phyloP scores from a whole-genome alignment of 2,329 filamentous ascomycete genomes.

The Byssothecium circinans region DNA sequence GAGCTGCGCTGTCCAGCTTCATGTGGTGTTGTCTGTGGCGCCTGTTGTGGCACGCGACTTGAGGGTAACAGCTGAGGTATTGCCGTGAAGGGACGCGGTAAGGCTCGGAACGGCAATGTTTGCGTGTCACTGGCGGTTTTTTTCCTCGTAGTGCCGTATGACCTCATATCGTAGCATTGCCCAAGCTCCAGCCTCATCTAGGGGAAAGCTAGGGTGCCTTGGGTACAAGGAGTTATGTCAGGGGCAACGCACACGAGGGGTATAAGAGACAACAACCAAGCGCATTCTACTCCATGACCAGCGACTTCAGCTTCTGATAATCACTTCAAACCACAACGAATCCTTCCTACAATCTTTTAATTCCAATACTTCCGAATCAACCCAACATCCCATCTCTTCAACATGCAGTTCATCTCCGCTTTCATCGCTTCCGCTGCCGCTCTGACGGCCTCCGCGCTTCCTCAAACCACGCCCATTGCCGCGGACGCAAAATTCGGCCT shows the following conservation, averaged over 20 bases:
- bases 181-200: conserved; percentile 15
- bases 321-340: conserved; percentile 1
- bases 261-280: conserved; percentile 15
- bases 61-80: background rate
- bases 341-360: conserved; percentile 7
- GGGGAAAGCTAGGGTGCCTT: conserved; percentile 1
- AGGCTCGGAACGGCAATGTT: no score
- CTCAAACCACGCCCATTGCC: conserved; percentile 21
- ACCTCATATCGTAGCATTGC: conserved; percentile 24
- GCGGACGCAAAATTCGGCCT: conserved; percentile 50
- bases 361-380: conserved; percentile 31
- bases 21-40: background rate
- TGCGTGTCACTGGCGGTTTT: no score
- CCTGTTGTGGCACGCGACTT: background rate
- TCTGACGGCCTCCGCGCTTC: conserved; percentile 31
- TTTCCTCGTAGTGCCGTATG: conserved; percentile 13
- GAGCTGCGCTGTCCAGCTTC: background rate
- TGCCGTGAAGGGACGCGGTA: no score
- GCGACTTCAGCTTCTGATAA: no score
- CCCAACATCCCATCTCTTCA: conserved; percentile 13
- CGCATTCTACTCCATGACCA: no score
- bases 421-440: conserved; percentile 35
- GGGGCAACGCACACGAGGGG: conserved; percentile 3
- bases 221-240: background rate
- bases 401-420: conserved; percentile 36